A percentile compares a stretch with the other conserved stretches of the same genome.
These are phyloP conservation scores for Sindora glabra DNA, from an alignment of 306 rosid species.

Conservation along the genomic window DNA sequence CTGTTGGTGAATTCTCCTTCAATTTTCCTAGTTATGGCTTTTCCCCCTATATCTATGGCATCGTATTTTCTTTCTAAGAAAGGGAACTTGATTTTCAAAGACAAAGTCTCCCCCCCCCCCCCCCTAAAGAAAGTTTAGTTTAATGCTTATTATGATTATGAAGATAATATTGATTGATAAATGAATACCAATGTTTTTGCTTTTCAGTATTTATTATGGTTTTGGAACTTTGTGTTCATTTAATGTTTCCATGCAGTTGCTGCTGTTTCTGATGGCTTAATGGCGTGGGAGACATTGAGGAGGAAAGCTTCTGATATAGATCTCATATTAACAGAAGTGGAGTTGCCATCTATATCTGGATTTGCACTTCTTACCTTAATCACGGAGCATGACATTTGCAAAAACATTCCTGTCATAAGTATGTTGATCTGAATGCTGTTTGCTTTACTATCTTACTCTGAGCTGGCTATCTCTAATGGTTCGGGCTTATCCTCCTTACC, in stretches of 20 bases:
- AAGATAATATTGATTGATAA: neutral
- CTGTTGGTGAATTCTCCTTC: too few species aligned
- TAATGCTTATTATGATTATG: too few species aligned
- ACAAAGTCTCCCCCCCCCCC: neutral
- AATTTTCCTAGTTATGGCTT: neutral
- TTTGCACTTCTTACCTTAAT: conserved; percentile 58
- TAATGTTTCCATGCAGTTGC: conserved; percentile 37
- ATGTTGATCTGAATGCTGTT: conserved; percentile 11
- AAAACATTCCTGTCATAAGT: conserved; percentile 73
- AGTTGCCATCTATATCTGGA: conserved; percentile 76
- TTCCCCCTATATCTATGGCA: neutral
- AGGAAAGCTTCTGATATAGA: conserved; percentile 46
- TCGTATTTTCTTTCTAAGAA: too few species aligned
- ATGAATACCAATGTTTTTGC: too few species aligned
- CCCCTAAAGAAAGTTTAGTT: too few species aligned
- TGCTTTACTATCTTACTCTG: neutral
- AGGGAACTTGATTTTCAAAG: too few species aligned
- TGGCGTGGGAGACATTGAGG: conserved; percentile 70
- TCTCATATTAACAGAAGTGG: conserved; percentile 64
- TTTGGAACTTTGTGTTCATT: neutral
- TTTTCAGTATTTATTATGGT: too few species aligned
- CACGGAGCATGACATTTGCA: conserved; percentile 71
- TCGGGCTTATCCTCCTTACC: conserved; percentile 3
- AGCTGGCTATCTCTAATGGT: conserved; percentile 3
- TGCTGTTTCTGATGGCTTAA: conserved; percentile 58